Conservation (phyloP, 345 rosid genomes). For the Excoecaria cochinchinensis region DNA sequence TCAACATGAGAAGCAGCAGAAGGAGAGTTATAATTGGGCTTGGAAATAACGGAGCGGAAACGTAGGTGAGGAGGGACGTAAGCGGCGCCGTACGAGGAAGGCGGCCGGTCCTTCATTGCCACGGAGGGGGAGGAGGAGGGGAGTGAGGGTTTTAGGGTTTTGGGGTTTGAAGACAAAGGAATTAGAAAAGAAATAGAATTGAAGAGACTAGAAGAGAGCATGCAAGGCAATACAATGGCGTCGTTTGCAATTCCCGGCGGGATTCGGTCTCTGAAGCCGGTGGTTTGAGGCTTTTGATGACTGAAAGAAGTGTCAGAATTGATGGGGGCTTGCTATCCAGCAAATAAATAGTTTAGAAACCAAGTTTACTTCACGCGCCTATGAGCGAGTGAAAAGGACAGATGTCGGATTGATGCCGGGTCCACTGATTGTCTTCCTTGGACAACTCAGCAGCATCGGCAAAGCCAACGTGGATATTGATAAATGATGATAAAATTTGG, state of each 20-base stretch:
- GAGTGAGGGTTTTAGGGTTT: constrained; percentile 34
- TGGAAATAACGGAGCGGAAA: constrained; percentile 43
- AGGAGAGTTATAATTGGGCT: constrained; percentile 32
- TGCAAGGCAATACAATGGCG: constrained; percentile 19
- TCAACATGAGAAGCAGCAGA: constrained; percentile 26
- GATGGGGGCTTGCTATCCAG: too few relatives aligned
- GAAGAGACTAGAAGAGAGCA: constrained; percentile 27
- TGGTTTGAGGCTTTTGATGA: background rate
- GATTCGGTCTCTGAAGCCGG: background rate
- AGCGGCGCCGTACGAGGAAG: constrained; percentile 49
- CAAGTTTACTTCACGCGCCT: background rate
- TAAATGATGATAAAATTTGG: too few relatives aligned
- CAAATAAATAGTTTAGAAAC: background rate
- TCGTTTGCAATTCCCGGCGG: background rate
- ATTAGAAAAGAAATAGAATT: constrained; percentile 4
- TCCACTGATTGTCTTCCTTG: background rate
- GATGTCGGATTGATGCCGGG: too few relatives aligned
- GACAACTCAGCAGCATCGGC: too few relatives aligned
- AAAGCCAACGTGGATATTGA: too few relatives aligned
- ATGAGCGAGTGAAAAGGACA: too few relatives aligned
- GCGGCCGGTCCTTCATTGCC: constrained; percentile 73
- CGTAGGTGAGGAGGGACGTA: constrained; percentile 86
- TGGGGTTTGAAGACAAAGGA: constrained; percentile 6
- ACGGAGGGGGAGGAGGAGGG: constrained; percentile 11
- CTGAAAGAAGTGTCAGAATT: background rate